Evolutionary conservation across 106 monocot genomes (phyloP).

Genomic region (Gastrodia elata): DNA sequence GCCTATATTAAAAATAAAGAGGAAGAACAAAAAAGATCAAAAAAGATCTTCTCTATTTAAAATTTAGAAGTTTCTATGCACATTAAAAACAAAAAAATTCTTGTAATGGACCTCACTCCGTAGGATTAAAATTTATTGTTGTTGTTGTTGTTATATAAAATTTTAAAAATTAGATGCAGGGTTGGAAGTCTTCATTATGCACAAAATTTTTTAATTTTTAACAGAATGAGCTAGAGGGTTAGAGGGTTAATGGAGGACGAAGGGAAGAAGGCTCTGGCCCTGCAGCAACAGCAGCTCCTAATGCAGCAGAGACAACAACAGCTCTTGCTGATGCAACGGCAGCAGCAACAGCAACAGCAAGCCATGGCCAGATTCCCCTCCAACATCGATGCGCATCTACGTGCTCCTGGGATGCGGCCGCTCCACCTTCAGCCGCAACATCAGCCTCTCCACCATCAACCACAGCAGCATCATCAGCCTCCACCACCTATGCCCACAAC

Average conservation of each 20-base stretch:
- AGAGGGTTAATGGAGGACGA: slow-evolving; percentile 4
- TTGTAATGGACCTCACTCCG: too few species aligned
- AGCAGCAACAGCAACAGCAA: slow-evolving; percentile 28
- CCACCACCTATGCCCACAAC: background rate
- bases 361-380: slow-evolving; percentile 89
- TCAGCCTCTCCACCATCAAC: slow-evolving; percentile 11
- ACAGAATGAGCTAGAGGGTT: background rate
- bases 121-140: too few species aligned
- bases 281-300: slow-evolving; percentile 10
- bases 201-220: too few species aligned
- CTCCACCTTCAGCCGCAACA: slow-evolving; percentile 17
- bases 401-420: slow-evolving; percentile 65
- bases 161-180: too few species aligned
- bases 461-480: slow-evolving; percentile 1
- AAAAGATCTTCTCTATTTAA: too few species aligned
- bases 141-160: too few species aligned
- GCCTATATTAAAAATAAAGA: too few species aligned
- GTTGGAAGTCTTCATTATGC: too few species aligned
- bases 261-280: slow-evolving; percentile 6
- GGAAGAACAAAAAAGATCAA: too few species aligned
- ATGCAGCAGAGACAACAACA: slow-evolving; percentile 20
- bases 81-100: too few species aligned
- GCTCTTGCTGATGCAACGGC: background rate
- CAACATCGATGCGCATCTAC: slow-evolving; percentile 90
- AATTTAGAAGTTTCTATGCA: too few species aligned